A percentile compares a stretch with the other conserved stretches of the same genome.
phyloP scores from a whole-genome alignment of 768 basidiomycete species.

The Pleurotus citrinopileatus region DNA sequence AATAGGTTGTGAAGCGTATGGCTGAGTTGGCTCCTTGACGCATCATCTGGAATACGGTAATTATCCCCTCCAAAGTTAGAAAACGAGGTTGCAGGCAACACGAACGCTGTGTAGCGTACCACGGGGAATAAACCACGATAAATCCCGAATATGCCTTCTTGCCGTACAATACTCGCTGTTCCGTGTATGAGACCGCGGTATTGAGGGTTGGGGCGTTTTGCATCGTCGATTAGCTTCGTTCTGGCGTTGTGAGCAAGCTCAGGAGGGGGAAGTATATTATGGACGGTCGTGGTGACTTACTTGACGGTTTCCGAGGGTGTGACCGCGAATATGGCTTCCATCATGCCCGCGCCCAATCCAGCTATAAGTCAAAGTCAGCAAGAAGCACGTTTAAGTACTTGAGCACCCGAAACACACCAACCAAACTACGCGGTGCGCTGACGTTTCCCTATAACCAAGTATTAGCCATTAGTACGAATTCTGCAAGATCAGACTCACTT shows the following conservation, averaged over 20 bases:
- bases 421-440: slow-evolving; percentile 77
- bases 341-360: slow-evolving; percentile 85
- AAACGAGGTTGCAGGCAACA: slow-evolving; percentile 1
- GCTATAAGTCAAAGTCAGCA: slow-evolving; percentile 35
- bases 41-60: slow-evolving; percentile 88
- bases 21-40: slow-evolving; percentile 98
- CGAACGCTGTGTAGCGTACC: no score
- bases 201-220: slow-evolving; percentile 78
- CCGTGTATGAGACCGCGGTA: slow-evolving; percentile 90
- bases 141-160: slow-evolving; percentile 82
- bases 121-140: slow-evolving; percentile 95
- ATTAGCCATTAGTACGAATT: slow-evolving; percentile 1
- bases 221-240: slow-evolving; percentile 96
- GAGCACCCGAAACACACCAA: slow-evolving; percentile 44
- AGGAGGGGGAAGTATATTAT: no score
- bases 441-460: slow-evolving; percentile 75
- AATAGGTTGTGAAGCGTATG: slow-evolving; percentile 92
- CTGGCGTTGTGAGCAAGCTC: slow-evolving; percentile 36
- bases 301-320: slow-evolving; percentile 99
- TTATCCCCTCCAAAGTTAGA: neutral
- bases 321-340: slow-evolving; percentile 90
- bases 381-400: neutral
- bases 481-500: slow-evolving; percentile 49
- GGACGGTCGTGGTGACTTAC: slow-evolving; percentile 40
- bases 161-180: slow-evolving; percentile 70